Conservation (phyloP, 1,284 basidiomycete species). For the Trichosporon faecale region DNA sequence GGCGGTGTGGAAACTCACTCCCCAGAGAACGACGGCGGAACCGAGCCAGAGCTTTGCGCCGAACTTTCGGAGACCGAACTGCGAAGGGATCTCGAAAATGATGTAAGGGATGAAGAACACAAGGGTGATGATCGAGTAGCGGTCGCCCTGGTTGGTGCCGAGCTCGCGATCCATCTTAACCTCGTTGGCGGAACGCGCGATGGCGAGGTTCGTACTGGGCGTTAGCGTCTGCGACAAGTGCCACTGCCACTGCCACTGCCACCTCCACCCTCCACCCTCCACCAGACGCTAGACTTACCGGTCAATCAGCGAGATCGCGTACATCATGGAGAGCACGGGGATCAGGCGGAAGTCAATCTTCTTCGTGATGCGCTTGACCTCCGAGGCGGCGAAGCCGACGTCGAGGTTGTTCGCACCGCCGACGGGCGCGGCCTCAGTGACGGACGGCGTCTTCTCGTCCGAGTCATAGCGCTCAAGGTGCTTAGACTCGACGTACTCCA, state of each 20-base stretch:
- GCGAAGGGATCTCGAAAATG: constrained; percentile 9
- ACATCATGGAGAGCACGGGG: constrained; percentile 24
- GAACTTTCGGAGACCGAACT: constrained; percentile 29
- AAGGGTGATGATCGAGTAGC: constrained; percentile 47
- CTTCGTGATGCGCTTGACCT: constrained; percentile 17
- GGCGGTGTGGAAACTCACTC: constrained; percentile 35
- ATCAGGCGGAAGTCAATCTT: constrained; percentile 27
- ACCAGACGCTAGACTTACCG: neutral
- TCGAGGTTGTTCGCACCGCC: constrained; percentile 14
- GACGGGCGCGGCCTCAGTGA: neutral
- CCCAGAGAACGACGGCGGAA: constrained; percentile 30
- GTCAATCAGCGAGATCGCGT: constrained; percentile 23
- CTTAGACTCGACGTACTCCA: neutral
- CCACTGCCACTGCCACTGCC: neutral
- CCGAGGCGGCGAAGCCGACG: constrained; percentile 16
- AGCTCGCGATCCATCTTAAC: constrained; percentile 31
- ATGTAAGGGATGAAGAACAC: constrained; percentile 46
- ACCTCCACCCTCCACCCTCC: neutral
- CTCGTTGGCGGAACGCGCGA: constrained; percentile 19
- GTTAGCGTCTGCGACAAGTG: constrained; percentile 3
- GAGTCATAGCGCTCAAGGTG: neutral
- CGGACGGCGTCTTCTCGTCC: neutral
- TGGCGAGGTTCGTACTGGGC: constrained; percentile 29
- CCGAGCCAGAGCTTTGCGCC: constrained; percentile 31
- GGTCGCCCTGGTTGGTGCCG: constrained; percentile 37